These are phyloP conservation scores for Alternaria sp. DNA, from an alignment of 2,329 filamentous ascomycete species.

Conservation along the genomic window DNA sequence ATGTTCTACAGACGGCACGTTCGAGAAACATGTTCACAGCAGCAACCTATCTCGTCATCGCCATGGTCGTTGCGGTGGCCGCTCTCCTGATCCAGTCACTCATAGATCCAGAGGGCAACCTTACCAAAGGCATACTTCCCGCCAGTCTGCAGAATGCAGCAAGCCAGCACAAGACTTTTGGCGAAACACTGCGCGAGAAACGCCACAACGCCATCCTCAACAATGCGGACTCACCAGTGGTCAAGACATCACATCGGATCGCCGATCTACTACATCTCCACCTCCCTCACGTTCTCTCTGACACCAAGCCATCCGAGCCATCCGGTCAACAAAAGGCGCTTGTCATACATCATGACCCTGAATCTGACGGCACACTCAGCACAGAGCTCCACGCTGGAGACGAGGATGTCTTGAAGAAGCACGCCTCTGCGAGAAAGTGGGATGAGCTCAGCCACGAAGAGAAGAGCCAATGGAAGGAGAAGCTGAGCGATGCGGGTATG, in stretches of 20 bases:
- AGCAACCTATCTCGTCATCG: conserved; percentile 63
- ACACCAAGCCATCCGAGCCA: background rate
- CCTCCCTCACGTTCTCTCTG: conserved; percentile 16
- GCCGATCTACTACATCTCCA: conserved; percentile 43
- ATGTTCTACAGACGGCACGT: conserved; percentile 69
- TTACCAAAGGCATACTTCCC: conserved; percentile 62
- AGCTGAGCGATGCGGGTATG: conserved; percentile 72
- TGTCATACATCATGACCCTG: conserved; percentile 49
- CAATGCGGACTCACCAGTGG: conserved; percentile 32
- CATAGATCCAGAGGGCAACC: conserved; percentile 57
- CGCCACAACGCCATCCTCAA: conserved; percentile 34
- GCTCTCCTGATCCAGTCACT: conserved; percentile 67
- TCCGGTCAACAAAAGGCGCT: conserved; percentile 46
- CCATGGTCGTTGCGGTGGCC: conserved; percentile 66
- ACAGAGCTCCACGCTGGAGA: conserved; percentile 49
- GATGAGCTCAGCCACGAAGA: conserved; percentile 70
- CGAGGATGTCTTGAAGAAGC: conserved; percentile 44
- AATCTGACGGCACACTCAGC: conserved; percentile 46
- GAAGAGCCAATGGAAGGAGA: conserved; percentile 71
- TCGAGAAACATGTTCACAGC: conserved; percentile 57
- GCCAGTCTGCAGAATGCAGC: conserved; percentile 51
- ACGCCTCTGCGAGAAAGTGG: conserved; percentile 67
- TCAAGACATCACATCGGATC: conserved; percentile 37
- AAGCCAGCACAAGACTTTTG: conserved; percentile 36
- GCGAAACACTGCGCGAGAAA: conserved; percentile 34